Evolutionary conservation across 1,284 basidiomycete genomes (phyloP), one percentile per base, ranked within the genome.

Genomic region (Mixia osmundae): DNA sequence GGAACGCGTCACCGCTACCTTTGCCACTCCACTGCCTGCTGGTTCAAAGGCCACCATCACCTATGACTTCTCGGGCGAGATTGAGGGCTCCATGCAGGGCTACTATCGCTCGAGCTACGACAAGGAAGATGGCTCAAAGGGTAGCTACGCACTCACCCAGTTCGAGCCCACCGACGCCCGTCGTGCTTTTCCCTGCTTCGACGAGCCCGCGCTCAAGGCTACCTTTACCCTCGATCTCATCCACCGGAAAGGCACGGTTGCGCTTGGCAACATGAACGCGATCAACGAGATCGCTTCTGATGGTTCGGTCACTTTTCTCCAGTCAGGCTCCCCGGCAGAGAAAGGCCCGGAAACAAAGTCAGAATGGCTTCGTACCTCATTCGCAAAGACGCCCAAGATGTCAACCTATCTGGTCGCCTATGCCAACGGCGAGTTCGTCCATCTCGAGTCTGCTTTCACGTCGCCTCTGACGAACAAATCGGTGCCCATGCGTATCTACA

Each of bases 391-490:
- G 15, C 55, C 55, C 37, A 50, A 68, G 50, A 78, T 94, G 67
- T 85, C 79, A 2, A 76, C 76, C 19, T 94, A 94, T 61, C 69
- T 94, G 33, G 76, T 94, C 34, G 83, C 85, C 0, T 87, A 68
- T 52, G 85, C 83, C 25, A 87, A 85, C 49, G 87, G 87, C 26
- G 63, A 68, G 30, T 91, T 89, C 50, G 62, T 66, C 25, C 61
- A 71, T 53, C 59, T 87, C 40, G 73, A 82, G 50, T 69, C 68
- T 49, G 72, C 71, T 25, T 83, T 82, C 56, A 68, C 61, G 44
- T 76, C 78, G 54, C 41, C 41, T 20, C 33, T 43, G 4, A 40
- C 38, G 3, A 38, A 38, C 22, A 35, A 35, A 43, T 43, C 46
- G 50, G 30, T 53, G 46, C 21, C 51, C 44, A 36, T 55, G 50